Conservation (phyloP, 2,329 filamentous ascomycete genomes). For the Colletotrichum sp. region DNA sequence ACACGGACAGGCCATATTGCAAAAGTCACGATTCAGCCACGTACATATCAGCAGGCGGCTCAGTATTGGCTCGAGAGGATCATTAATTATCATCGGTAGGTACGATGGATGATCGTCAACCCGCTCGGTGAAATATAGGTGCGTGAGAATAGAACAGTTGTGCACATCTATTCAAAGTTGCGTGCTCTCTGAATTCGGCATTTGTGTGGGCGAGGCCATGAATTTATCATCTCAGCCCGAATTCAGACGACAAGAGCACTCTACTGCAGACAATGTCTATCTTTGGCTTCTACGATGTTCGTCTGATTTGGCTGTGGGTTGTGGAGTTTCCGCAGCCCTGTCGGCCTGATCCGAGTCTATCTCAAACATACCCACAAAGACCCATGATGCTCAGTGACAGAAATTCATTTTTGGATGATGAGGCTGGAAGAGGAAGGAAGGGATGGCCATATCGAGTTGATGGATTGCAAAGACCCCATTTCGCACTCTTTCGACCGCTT, state of each 20-base stretch:
- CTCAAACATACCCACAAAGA: neutral
- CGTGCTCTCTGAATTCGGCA: neutral
- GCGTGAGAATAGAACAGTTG: neutral
- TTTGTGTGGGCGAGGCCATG: neutral
- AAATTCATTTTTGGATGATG: neutral
- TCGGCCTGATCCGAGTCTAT: slow-evolving; percentile 1
- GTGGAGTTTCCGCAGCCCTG: neutral
- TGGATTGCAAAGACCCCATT: neutral
- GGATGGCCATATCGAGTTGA: neutral
- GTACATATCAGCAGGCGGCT: neutral
- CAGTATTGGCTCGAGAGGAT: neutral
- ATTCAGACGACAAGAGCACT: neutral
- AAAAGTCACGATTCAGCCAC: neutral
- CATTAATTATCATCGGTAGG: neutral
- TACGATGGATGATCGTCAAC: neutral
- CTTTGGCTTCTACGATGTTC: neutral
- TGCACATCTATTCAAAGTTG: neutral
- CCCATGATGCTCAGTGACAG: neutral
- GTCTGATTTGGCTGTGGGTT: neutral
- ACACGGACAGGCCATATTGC: neutral
- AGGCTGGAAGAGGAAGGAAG: neutral
- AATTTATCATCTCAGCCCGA: neutral
- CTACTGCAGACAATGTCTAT: neutral
- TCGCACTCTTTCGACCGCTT: neutral
- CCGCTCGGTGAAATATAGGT: neutral